Conservation (phyloP, 2,329 filamentous ascomycete genomes). For the Ophiognomonia clavigignenti-juglandacearum region DNA sequence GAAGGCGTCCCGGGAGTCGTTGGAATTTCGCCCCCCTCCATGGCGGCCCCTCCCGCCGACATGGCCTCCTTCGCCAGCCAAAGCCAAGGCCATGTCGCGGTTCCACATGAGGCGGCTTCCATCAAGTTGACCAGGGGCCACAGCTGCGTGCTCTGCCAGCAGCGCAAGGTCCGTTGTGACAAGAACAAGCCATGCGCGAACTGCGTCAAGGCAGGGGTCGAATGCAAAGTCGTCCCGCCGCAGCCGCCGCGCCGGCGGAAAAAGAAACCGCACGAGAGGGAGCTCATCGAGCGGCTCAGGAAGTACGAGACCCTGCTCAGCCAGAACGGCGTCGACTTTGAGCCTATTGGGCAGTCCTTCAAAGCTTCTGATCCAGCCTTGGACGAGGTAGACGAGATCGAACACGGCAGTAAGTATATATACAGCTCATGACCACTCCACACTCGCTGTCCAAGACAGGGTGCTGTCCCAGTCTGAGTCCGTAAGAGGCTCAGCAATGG, state of each 20-base stretch:
- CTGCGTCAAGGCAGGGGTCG: slow-evolving; percentile 57
- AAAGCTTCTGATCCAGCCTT: slow-evolving; percentile 31
- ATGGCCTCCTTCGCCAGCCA: slow-evolving; percentile 20
- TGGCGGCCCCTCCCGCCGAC: slow-evolving; percentile 14
- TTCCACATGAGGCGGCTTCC: slow-evolving; percentile 33
- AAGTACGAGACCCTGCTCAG: slow-evolving; percentile 63
- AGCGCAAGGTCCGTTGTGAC: slow-evolving; percentile 71
- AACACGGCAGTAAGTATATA: slow-evolving; percentile 36
- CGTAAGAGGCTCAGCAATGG: no score
- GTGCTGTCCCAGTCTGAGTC: no score
- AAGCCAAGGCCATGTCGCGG: slow-evolving; percentile 19
- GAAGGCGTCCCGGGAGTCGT: no score
- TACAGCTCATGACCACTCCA: no score
- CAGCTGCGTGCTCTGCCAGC: slow-evolving; percentile 69
- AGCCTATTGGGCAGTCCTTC: slow-evolving; percentile 55
- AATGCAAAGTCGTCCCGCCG: slow-evolving; percentile 56
- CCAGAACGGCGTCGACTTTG: slow-evolving; percentile 64
- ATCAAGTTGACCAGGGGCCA: slow-evolving; percentile 54
- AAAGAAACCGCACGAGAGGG: slow-evolving; percentile 64
- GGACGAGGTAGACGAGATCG: slow-evolving; percentile 52
- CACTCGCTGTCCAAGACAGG: no score
- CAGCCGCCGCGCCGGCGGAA: slow-evolving; percentile 54
- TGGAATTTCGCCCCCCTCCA: no score
- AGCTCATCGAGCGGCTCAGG: slow-evolving; percentile 63
- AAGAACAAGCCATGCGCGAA: slow-evolving; percentile 67